Evolutionary conservation across 140 eudicot genomes (phyloP).

Genomic region (Senecio squalidus): DNA sequence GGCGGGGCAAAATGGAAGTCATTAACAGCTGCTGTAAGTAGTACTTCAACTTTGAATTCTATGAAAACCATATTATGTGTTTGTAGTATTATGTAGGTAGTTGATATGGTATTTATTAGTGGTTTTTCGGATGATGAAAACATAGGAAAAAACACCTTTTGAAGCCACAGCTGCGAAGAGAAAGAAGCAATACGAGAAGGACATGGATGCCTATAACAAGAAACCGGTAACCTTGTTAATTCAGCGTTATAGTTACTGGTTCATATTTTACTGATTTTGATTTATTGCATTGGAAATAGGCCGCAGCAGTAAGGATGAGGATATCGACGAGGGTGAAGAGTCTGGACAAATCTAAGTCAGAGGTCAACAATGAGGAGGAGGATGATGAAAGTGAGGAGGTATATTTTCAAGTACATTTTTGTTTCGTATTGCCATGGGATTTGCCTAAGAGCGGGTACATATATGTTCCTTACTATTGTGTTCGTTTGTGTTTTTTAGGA

Average conservation of each 20-base stretch:
- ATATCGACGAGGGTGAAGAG: constrained; percentile 26
- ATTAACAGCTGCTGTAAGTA: constrained; percentile 53
- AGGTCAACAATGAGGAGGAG: constrained; percentile 63
- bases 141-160: constrained; percentile 37
- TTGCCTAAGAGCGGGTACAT: neutral
- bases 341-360: constrained; percentile 62
- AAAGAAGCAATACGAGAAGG: constrained; percentile 3
- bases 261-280: neutral
- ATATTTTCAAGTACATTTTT: too few relatives aligned
- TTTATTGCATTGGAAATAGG: neutral
- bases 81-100: neutral
- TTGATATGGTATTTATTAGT: neutral
- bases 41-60: too few relatives aligned
- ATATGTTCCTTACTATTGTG: too few relatives aligned
- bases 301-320: neutral
- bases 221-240: neutral
- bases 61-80: too few relatives aligned
- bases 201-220: neutral
- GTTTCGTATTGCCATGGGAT: too few relatives aligned
- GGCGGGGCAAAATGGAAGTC: constrained; percentile 83
- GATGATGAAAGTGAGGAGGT: constrained; percentile 62
- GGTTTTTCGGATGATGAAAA: neutral
- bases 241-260: neutral
- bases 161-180: neutral
- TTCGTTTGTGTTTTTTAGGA: too few relatives aligned